Base-by-base conservation (phyloP, 805 yeast species). In the Wickerhamomyces bisporus region DNA sequence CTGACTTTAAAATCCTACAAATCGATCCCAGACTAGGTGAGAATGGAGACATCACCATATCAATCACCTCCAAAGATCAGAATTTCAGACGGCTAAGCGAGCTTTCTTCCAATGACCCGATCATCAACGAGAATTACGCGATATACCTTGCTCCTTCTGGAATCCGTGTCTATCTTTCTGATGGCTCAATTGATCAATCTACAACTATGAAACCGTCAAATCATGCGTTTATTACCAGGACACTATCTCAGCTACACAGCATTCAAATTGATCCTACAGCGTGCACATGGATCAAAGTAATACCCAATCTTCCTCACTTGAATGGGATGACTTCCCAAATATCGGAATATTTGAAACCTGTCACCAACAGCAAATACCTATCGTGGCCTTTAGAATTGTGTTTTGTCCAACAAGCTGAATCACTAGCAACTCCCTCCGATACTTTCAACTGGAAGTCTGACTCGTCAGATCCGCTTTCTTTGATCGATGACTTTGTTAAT, bases 321-420 rank as follows among this genome's bases (percentile, higher is more conserved):
- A 81, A 80, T 55, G 84, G 82, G 17, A 71, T 77, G 46, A 77
- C 89, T 0, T 79, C 88, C 0, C 66, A 66, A 10, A 70, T 84
- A 3, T 65, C 87, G 11, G 65, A 68, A 18, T 83, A 73, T 54
- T 64, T 79, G 32, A 65, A 62, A 35, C 64, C 70, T 0, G 77
- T 75, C 3, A 68, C 65, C 23, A 74, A 73, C 45, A 66, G 65
- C 20, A 79, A 79, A 49, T 76, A 67, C 39, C 72, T 84, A 2
- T 58, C 77, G 31, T 85, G 94, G 94, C 94, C 94, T 0, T 60
- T 81, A 49, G 75, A 73, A 32, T 60, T 84, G 16, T 81, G 89
- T 49, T 65, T 75, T 40, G 63, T 76, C 5, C 93, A 84, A 51
- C 62, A 69, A 38, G 74, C 49, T 1, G 44, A 43, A 4, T 10